Percentiles rank a stretch among this genome's conserved stretches.
Conservation (phyloP, 345 rosid species). For the Clausena lansium region DNA sequence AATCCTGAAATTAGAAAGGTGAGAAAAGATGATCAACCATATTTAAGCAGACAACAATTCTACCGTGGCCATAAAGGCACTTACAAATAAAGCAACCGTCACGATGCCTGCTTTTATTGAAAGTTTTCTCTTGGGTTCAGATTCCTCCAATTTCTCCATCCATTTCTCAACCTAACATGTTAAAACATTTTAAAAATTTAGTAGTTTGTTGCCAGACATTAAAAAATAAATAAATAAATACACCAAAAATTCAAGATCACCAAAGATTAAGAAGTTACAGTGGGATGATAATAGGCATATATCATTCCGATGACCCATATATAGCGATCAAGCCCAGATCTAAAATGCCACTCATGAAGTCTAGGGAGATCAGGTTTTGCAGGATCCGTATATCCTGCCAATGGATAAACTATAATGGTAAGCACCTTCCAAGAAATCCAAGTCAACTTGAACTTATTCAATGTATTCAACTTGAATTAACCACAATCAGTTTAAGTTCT, state of each 20-base stretch:
- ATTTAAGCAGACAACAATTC: slow-evolving; percentile 5
- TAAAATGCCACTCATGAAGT: slow-evolving; percentile 92
- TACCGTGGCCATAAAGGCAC: slow-evolving; percentile 19
- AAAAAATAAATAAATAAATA: neutral
- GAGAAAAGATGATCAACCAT: slow-evolving; percentile 3
- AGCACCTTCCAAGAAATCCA: slow-evolving; percentile 7
- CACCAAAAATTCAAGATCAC: neutral
- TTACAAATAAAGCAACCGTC: slow-evolving; percentile 51
- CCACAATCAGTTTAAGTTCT: neutral
- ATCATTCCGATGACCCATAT: slow-evolving; percentile 97
- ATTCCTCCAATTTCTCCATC: slow-evolving; percentile 97
- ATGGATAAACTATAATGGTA: neutral
- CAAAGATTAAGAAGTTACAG: slow-evolving; percentile 42
- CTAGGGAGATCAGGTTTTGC: slow-evolving; percentile 84
- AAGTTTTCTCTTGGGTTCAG: slow-evolving; percentile 65
- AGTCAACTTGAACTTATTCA: neutral
- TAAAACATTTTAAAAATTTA: slow-evolving; percentile 21
- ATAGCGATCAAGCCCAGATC: slow-evolving; percentile 98
- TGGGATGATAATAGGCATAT: slow-evolving; percentile 95
- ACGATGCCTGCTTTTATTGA: slow-evolving; percentile 65
- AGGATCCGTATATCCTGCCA: slow-evolving; percentile 85
- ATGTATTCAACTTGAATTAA: neutral
- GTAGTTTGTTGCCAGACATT: neutral
- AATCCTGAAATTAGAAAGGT: slow-evolving; percentile 3
- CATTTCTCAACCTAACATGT: slow-evolving; percentile 81